Evolutionary conservation across 2,329 filamentous ascomycete species (phyloP).

Genomic region (Seiridium unicorne): DNA sequence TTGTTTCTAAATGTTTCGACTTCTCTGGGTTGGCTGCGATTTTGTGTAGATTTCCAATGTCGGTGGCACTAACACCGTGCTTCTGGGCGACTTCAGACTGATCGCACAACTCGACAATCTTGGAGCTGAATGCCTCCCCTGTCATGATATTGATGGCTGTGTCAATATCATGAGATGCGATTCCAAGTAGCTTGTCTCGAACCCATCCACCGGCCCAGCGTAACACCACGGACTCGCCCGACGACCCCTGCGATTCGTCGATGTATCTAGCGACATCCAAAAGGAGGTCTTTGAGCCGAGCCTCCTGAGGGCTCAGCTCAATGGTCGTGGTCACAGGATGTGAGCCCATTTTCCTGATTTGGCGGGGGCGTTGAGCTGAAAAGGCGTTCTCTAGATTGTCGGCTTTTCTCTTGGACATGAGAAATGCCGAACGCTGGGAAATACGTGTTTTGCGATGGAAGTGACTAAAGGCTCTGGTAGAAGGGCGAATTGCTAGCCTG

Average conservation of each 20-base stretch:
- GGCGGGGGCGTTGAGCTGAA: constrained; percentile 15
- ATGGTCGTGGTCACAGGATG: constrained; percentile 31
- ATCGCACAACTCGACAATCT: constrained; percentile 67
- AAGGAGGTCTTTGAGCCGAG: constrained; percentile 70
- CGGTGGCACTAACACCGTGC: constrained; percentile 55
- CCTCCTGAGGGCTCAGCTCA: constrained; percentile 67
- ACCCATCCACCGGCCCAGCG: constrained; percentile 88
- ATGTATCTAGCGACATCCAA: constrained; percentile 78
- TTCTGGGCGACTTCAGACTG: constrained; percentile 57
- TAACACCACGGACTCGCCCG: constrained; percentile 56
- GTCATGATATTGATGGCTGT: constrained; percentile 86
- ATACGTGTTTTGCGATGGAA: neutral
- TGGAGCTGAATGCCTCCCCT: constrained; percentile 70
- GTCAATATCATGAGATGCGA: constrained; percentile 77
- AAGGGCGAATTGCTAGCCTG: neutral
- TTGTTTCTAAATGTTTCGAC: constrained; percentile 93
- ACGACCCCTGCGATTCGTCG: constrained; percentile 44
- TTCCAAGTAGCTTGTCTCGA: constrained; percentile 75
- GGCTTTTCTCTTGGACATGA: constrained; percentile 29
- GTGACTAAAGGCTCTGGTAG: neutral
- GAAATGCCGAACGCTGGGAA: constrained; percentile 4
- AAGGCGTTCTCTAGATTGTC: constrained; percentile 17
- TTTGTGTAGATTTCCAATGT: constrained; percentile 77
- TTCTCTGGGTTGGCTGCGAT: constrained; percentile 93
- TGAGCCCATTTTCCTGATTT: constrained; percentile 25